These are phyloP conservation scores for Lachnellula occidentalis DNA, from an alignment of 2,329 filamentous ascomycete species.

Conservation along the genomic window DNA sequence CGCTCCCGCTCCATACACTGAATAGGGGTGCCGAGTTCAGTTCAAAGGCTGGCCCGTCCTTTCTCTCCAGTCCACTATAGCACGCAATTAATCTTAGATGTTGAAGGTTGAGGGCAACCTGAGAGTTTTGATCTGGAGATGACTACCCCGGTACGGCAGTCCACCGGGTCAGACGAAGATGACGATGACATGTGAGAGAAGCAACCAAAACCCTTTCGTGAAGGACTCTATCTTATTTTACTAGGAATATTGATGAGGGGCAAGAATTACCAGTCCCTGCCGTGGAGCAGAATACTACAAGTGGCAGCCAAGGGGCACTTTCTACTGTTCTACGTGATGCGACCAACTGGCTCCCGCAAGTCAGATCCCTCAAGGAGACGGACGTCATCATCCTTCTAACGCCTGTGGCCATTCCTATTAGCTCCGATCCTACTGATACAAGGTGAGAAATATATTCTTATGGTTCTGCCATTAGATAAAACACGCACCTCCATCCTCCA, in stretches of 20 bases:
- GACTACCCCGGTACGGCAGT: constrained; percentile 11
- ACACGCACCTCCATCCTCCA: too few relatives aligned
- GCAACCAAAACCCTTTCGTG: neutral
- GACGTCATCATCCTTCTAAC: constrained; percentile 58
- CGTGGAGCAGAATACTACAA: neutral
- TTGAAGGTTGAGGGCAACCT: neutral
- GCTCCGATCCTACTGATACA: constrained; percentile 36
- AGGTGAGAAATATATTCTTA: neutral
- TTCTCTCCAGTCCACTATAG: neutral
- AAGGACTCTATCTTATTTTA: neutral
- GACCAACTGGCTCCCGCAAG: constrained; percentile 43
- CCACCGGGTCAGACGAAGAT: constrained; percentile 7
- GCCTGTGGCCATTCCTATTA: constrained; percentile 46
- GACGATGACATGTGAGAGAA: constrained; percentile 19
- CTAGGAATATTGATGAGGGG: constrained; percentile 15
- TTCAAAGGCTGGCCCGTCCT: neutral
- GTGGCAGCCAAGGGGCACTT: neutral
- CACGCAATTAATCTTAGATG: neutral
- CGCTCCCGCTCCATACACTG: too few relatives aligned
- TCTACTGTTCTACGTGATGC: constrained; percentile 24
- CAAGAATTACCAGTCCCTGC: neutral
- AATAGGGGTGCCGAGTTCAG: neutral
- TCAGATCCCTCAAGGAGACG: constrained; percentile 40
- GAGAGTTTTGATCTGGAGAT: constrained; percentile 4
- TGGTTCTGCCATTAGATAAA: too few relatives aligned